These are phyloP conservation scores for Arthrobotrys musiformis DNA, from an alignment of 2,329 filamentous ascomycete genomes.

Conservation along the genomic window DNA sequence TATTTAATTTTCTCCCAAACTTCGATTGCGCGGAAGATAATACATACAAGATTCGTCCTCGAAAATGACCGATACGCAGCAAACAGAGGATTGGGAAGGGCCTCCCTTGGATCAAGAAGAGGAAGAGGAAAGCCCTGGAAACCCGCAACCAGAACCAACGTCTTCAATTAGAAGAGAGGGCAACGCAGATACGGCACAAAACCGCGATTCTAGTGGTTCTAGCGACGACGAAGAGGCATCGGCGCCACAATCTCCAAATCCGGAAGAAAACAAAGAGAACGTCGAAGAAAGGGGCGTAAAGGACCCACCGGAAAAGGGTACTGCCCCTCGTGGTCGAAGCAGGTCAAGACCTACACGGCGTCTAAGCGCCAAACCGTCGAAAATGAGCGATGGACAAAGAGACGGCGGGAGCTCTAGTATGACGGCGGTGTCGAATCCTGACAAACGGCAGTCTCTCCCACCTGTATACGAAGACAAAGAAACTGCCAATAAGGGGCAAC, in stretches of 20 bases:
- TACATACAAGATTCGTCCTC: not conserved
- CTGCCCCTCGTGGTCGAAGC: constrained; percentile 8
- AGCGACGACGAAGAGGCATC: not conserved
- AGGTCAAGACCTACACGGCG: constrained; percentile 15
- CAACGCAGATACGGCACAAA: not conserved
- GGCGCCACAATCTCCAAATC: not conserved
- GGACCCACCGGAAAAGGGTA: not conserved
- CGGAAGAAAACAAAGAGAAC: constrained; percentile 29
- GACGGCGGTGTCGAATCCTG: constrained; percentile 18
- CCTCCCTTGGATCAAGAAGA: constrained; percentile 28
- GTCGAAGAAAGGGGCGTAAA: not conserved
- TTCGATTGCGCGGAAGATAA: not conserved
- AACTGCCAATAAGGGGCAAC: constrained; percentile 33
- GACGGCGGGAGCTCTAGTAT: constrained; percentile 17
- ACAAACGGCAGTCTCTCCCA: constrained; percentile 21
- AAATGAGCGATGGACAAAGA: constrained; percentile 23
- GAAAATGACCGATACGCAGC: constrained; percentile 38
- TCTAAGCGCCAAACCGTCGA: not conserved
- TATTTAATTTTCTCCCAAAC: not conserved
- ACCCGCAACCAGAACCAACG: constrained; percentile 17
- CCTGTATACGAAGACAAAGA: constrained; percentile 37
- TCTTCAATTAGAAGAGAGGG: constrained; percentile 6
- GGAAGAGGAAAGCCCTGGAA: not conserved
- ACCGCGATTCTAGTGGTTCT: constrained; percentile 2
- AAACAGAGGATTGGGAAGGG: constrained; percentile 50